Evolutionary conservation across 1,284 basidiomycete genomes (phyloP).

Genomic region (Ustilago xerochloae): DNA sequence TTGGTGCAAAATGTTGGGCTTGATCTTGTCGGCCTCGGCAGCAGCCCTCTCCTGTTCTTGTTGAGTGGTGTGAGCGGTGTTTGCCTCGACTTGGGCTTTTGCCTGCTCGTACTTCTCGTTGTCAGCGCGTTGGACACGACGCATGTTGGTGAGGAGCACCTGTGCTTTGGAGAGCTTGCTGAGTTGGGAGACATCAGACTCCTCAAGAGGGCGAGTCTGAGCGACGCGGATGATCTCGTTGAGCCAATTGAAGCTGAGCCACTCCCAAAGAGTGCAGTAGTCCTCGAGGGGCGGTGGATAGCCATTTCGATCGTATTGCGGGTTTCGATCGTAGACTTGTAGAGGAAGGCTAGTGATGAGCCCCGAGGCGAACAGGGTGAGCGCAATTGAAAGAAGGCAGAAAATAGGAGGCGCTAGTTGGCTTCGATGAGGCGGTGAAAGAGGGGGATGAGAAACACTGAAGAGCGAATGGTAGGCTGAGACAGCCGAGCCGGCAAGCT

Average conservation of each 20-base stretch:
- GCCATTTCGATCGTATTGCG: slow-evolving; percentile 25
- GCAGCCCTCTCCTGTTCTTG: neutral
- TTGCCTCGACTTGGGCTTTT: slow-evolving; percentile 11
- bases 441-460: slow-evolving; percentile 9
- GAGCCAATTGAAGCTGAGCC: slow-evolving; percentile 81
- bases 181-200: slow-evolving; percentile 47
- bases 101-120: slow-evolving; percentile 4
- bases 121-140: slow-evolving; percentile 16
- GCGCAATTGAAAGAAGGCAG: slow-evolving; percentile 4
- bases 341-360: slow-evolving; percentile 34
- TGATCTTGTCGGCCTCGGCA: slow-evolving; percentile 33
- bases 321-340: slow-evolving; percentile 35
- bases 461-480: slow-evolving; percentile 26
- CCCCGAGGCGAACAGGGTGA: slow-evolving; percentile 1
- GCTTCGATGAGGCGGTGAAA: slow-evolving; percentile 11
- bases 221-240: slow-evolving; percentile 65
- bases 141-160: slow-evolving; percentile 38
- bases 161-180: slow-evolving; percentile 29
- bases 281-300: slow-evolving; percentile 76
- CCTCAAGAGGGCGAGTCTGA: slow-evolving; percentile 32
- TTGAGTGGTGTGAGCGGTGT: neutral
- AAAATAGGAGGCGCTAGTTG: slow-evolving; percentile 25
- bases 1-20: slow-evolving; percentile 26
- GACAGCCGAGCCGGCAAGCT: slow-evolving; percentile 11
- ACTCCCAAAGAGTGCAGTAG: slow-evolving; percentile 78